Evolutionary conservation across 148 eudicot genomes (phyloP).

Genomic region (Nepenthes gracilis): DNA sequence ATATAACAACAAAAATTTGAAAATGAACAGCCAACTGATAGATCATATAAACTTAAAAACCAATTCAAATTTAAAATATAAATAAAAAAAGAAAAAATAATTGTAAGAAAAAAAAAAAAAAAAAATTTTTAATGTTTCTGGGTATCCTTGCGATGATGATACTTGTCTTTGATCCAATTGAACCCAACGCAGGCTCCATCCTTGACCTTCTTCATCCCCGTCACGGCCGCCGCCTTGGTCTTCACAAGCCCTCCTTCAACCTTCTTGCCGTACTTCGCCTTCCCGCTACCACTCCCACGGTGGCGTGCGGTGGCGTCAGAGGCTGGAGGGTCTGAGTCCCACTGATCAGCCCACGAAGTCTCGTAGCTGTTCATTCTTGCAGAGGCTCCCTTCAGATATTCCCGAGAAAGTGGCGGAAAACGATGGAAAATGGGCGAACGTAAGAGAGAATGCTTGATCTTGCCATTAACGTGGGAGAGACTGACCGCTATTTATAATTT

Average conservation of each 20-base stretch:
- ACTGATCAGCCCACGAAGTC: slow-evolving; percentile 77
- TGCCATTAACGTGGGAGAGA: too few relatives aligned
- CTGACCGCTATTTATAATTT: too few relatives aligned
- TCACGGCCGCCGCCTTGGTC: slow-evolving; percentile 64
- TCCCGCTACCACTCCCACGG: slow-evolving; percentile 16
- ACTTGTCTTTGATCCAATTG: slow-evolving; percentile 77
- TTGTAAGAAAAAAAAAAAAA: too few relatives aligned
- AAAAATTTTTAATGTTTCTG: slow-evolving; percentile 20
- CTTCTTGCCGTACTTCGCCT: slow-evolving; percentile 28
- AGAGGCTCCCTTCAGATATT: too few relatives aligned
- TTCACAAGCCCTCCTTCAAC: slow-evolving; percentile 65
- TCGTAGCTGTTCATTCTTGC: slow-evolving; percentile 15
- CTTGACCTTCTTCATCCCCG: slow-evolving; percentile 67
- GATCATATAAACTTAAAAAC: too few relatives aligned
- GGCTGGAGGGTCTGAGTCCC: slow-evolving; percentile 37
- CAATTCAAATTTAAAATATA: too few relatives aligned
- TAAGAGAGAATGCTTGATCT: too few relatives aligned
- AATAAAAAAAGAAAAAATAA: too few relatives aligned
- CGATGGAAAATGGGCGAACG: too few relatives aligned
- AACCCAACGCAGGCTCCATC: slow-evolving; percentile 52
- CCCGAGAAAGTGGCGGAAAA: too few relatives aligned
- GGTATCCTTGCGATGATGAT: slow-evolving; percentile 25
- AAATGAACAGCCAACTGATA: too few relatives aligned
- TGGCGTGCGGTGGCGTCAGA: slow-evolving; percentile 8
- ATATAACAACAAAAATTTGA: too few relatives aligned